Evolutionary conservation across 768 basidiomycete genomes (phyloP).

Genomic region (Podaxis pistillaris): DNA sequence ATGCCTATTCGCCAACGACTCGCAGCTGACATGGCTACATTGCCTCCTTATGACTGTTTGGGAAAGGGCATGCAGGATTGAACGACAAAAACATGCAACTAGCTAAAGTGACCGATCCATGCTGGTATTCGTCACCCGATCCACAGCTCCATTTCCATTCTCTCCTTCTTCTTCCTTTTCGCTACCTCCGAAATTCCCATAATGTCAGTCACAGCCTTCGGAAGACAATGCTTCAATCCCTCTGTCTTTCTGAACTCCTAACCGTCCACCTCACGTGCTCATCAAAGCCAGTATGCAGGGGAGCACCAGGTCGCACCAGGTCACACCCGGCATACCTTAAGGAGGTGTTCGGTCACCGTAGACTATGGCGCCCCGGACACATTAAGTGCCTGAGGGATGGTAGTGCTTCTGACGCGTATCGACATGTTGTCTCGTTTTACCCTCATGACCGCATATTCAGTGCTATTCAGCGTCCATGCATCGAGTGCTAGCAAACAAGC

Average conservation of each 20-base stretch:
- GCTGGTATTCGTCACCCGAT: neutral
- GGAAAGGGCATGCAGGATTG: too few species aligned
- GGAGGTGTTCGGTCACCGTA: conserved; percentile 16
- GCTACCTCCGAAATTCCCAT: conserved; percentile 23
- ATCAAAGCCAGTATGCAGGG: conserved; percentile 19
- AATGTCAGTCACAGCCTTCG: conserved; percentile 78
- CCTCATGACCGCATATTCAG: neutral
- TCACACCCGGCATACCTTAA: conserved; percentile 15
- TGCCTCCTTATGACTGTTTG: too few species aligned
- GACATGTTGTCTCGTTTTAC: conserved; percentile 32
- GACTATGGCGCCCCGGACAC: too few species aligned
- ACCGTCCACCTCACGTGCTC: conserved; percentile 50
- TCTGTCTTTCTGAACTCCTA: conserved; percentile 42
- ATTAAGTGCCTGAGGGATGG: too few species aligned
- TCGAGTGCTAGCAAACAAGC: too few species aligned
- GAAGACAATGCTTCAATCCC: conserved; percentile 65
- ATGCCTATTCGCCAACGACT: too few species aligned
- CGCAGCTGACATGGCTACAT: too few species aligned
- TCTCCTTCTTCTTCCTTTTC: neutral
- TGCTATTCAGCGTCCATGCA: too few species aligned
- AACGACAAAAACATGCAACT: too few species aligned
- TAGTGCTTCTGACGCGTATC: conserved; percentile 35
- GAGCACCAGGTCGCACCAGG: conserved; percentile 15
- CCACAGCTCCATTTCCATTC: neutral
- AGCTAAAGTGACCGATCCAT: too few species aligned